These are phyloP conservation scores for Nematocida minor DNA, from an alignment of 371 early-diverging fungal species.

Conservation along the genomic window DNA sequence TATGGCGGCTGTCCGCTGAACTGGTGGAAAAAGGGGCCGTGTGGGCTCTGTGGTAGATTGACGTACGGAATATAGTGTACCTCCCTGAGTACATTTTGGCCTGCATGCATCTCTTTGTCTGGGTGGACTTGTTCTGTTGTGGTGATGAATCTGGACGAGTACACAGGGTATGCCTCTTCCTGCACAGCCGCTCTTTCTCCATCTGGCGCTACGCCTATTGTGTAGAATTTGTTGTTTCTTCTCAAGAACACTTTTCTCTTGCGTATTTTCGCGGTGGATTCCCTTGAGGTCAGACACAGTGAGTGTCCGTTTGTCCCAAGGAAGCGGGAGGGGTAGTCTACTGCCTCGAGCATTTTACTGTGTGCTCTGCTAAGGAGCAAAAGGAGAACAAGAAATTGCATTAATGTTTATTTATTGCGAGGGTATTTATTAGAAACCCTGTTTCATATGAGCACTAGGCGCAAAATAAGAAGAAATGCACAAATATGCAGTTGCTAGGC, in stretches of 20 bases:
- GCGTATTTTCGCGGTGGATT: neutral
- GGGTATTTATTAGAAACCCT: slow-evolving; percentile 11
- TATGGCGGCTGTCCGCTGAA: neutral
- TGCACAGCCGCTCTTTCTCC: slow-evolving; percentile 10
- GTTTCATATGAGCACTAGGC: neutral
- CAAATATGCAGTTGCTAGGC: too few relatives aligned
- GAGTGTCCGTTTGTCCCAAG: slow-evolving; percentile 26
- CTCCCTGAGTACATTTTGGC: neutral
- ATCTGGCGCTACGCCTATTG: slow-evolving; percentile 34
- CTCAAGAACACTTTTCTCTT: slow-evolving; percentile 7
- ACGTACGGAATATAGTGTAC: neutral
- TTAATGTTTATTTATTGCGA: slow-evolving; percentile 32
- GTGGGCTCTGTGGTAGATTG: neutral
- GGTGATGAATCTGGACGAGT: neutral
- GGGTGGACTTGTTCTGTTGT: neutral
- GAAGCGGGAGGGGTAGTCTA: neutral
- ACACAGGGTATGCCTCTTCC: slow-evolving; percentile 1
- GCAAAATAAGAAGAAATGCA: too few relatives aligned
- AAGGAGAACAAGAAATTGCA: slow-evolving; percentile 9
- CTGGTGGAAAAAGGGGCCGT: neutral
- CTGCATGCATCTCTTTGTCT: too few relatives aligned
- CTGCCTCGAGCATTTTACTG: slow-evolving; percentile 11
- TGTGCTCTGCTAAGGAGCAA: neutral
- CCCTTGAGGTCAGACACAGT: neutral
- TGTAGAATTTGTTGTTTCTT: neutral